Percentiles rank a stretch among this genome's conserved stretches.
Conservation (phyloP, 495 filamentous ascomycete species). For the Durotheca rogersii region DNA sequence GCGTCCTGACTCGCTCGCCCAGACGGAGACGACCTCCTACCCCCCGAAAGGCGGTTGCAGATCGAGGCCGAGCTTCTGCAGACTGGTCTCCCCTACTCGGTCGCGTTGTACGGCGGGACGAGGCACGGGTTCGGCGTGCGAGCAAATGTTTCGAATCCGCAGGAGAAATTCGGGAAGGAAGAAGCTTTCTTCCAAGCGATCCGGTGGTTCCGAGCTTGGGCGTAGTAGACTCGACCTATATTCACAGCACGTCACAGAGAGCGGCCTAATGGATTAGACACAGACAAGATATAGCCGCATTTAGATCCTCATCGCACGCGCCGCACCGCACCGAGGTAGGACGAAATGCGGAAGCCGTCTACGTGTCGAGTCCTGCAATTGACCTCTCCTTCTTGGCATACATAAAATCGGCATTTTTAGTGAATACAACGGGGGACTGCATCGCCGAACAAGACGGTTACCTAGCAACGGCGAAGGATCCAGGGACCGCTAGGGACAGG, state of each 20-base stretch:
- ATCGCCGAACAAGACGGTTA: too few relatives aligned
- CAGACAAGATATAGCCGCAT: too few relatives aligned
- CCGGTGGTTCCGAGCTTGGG: slow-evolving; percentile 62
- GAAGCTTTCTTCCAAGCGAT: slow-evolving; percentile 73
- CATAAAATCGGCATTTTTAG: not conserved
- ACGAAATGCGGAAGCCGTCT: too few relatives aligned
- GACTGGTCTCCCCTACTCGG: slow-evolving; percentile 55
- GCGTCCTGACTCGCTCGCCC: slow-evolving; percentile 2
- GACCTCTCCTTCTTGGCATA: too few relatives aligned
- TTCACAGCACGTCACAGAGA: too few relatives aligned
- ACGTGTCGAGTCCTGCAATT: too few relatives aligned
- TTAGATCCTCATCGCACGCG: too few relatives aligned
- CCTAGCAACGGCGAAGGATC: too few relatives aligned
- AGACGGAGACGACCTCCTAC: slow-evolving; percentile 67
- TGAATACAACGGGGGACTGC: too few relatives aligned
- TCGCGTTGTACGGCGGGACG: slow-evolving; percentile 66
- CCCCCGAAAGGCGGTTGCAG: slow-evolving; percentile 57
- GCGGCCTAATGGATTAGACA: too few relatives aligned
- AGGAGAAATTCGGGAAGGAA: slow-evolving; percentile 72
- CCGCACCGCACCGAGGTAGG: too few relatives aligned
- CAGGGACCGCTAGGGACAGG: too few relatives aligned
- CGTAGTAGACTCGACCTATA: slow-evolving; percentile 4
- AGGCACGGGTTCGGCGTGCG: slow-evolving; percentile 71
- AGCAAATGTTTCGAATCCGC: slow-evolving; percentile 55
- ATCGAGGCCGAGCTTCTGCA: slow-evolving; percentile 43